These are phyloP conservation scores for Buxus sempervirens DNA, from an alignment of 164 flowering plant genomes.

Conservation along the genomic window DNA sequence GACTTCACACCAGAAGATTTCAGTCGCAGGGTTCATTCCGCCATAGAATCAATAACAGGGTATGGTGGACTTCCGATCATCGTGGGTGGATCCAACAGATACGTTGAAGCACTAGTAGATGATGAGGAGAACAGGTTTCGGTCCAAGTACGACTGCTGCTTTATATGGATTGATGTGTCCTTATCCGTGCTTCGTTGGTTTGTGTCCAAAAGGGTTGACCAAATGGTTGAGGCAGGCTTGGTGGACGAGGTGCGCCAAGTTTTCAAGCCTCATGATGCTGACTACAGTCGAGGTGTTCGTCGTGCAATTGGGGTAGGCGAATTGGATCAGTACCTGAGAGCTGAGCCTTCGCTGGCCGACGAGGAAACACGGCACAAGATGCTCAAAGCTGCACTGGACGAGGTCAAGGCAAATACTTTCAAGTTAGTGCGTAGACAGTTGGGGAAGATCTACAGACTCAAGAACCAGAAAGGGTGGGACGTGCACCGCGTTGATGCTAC, in stretches of 20 bases:
- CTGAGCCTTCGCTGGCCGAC: slow-evolving; percentile 13
- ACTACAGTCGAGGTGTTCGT: slow-evolving; percentile 43
- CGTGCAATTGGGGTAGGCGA: slow-evolving; percentile 62
- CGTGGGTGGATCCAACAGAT: slow-evolving; percentile 25
- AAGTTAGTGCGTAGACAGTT: slow-evolving; percentile 33
- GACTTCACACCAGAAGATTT: slow-evolving; percentile 15
- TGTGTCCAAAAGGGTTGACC: slow-evolving; percentile 48
- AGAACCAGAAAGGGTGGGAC: slow-evolving; percentile 14
- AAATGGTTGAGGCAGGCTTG: slow-evolving; percentile 43
- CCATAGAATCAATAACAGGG: slow-evolving; percentile 12
- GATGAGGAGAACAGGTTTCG: not conserved
- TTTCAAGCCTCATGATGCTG: slow-evolving; percentile 33
- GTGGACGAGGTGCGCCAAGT: slow-evolving; percentile 45
- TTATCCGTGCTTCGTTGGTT: slow-evolving; percentile 32
- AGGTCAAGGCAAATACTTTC: slow-evolving; percentile 44
- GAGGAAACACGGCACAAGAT: slow-evolving; percentile 7
- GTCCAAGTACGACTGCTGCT: not conserved
- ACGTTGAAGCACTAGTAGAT: slow-evolving; percentile 17
- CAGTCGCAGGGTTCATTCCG: slow-evolving; percentile 8
- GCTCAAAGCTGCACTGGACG: slow-evolving; percentile 29
- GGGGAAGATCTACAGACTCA: slow-evolving; percentile 38
- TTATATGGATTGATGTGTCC: slow-evolving; percentile 50
- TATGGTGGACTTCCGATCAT: slow-evolving; percentile 18
- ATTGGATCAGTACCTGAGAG: slow-evolving; percentile 30
- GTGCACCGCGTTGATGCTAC: slow-evolving; percentile 49